Evolutionary conservation across 371 early-diverging fungal genomes (phyloP), one percentile per base, ranked within the genome.

Genomic region (Funneliformis caledonium): DNA sequence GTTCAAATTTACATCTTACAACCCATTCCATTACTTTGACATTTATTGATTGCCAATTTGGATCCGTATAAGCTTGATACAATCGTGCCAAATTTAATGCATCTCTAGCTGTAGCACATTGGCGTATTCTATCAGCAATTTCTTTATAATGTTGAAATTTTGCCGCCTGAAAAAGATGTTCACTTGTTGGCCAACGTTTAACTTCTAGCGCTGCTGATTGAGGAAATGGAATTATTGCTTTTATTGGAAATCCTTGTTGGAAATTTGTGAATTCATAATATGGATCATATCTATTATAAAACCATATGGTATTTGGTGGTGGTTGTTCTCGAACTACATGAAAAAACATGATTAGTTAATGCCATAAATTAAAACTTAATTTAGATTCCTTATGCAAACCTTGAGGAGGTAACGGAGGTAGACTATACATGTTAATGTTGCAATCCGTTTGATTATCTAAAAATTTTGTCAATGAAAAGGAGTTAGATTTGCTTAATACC

Each of bases 161-260:
- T 48, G 65, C 65, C n/a, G 80, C 80, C 43, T 79, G 80, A 45
- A 79, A 79, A n/a, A 79, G 45, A 26, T 79, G 80, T 45, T 79
- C 80, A 43, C 80, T 79, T 50, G 80, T 79, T n/a, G 70, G 59
- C 80, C 80, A 79, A 16, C 2, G 1, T 65, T 65, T 77, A 48
- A 43, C 52, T 42, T 65, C 62, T 9, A 43, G 73, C 22, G 43
- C 3, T 45, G 43, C 3, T 42, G 61, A 14, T n/a, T 37, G 31
- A 42, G 76, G 64, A 48, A 6, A 33, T 8, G 26, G 33, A 56
- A 48, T 16, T 43, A 42, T 22, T n/a, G 59, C 59, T 26, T 33
- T 52, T 45, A 78, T 68, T 22, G 37, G 59, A 70, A 48, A 79
- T 37, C 60, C 60, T n/a, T 79, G 72, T 56, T 52, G 43, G 19